Conservation (phyloP, 495 filamentous ascomycete genomes). For the Penicillium desertorum region DNA sequence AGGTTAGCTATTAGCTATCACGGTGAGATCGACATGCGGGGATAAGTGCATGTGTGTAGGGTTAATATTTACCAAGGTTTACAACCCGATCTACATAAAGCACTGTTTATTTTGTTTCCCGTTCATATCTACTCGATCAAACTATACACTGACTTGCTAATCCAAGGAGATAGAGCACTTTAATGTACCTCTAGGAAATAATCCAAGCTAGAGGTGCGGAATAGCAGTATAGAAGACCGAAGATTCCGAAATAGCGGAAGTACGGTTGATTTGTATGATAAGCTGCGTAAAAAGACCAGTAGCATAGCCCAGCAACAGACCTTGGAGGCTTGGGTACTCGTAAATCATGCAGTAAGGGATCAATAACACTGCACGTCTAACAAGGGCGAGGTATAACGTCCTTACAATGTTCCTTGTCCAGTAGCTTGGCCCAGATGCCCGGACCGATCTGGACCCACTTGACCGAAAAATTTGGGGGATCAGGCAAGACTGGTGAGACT, state of each 20-base stretch:
- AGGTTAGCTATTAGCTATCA: neutral
- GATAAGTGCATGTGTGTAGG: neutral
- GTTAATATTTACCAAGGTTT: neutral
- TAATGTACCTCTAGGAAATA: no score
- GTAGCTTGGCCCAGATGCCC: constrained; percentile 7
- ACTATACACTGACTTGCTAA: no score
- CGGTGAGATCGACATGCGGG: neutral
- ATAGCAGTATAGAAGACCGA: no score
- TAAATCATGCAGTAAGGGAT: neutral
- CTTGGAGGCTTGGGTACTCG: neutral
- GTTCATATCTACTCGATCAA: no score
- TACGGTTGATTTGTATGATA: neutral
- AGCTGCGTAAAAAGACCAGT: neutral
- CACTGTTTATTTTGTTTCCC: neutral
- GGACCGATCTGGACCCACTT: constrained; percentile 12
- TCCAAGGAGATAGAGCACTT: no score
- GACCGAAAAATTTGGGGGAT: constrained; percentile 6
- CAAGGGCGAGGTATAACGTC: neutral
- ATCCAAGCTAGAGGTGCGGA: no score
- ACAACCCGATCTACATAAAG: neutral
- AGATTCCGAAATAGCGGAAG: no score
- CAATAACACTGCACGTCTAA: neutral
- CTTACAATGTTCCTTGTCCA: neutral
- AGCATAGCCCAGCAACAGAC: neutral
- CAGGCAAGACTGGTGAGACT: neutral